Evolutionary conservation across 257 asterid genomes (phyloP), one percentile per base, ranked within the genome.

Genomic region (Nemophila menziesii): DNA sequence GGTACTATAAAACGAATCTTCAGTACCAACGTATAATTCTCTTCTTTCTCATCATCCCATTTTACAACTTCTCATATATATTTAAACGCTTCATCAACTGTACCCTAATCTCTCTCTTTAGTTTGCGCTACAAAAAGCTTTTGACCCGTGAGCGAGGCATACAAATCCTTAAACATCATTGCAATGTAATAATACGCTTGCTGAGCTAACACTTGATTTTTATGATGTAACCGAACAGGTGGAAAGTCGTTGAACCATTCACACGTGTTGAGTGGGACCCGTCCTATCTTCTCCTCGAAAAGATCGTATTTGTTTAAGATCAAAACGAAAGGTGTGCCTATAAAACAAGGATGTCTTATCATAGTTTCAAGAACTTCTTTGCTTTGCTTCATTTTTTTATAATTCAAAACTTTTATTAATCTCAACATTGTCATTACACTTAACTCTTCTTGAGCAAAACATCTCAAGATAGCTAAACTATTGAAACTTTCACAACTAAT

Each of bases 191-290:
- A 55, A 63, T 59, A 82, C 23, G 92, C 92, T 54, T 73, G 81
- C 42, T 66, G 70, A 22, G 78, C 84, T 54, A 62, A 19, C 21
- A 77, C 46, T 20, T 39, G 65, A 43, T 46, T 73, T 61, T 61
- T 63, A 37, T 56, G 62, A 36, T 51, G 51, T 14, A 40, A 41
- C 48, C 59, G 69, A 22, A 63, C n/a, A 8, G 94, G 87, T 53
- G 72, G 53, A 70, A 79, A 82, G 51, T 73, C 92, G 1, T 42
- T 37, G 45, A 82, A 76, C 92, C 94, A 79, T 22, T 76, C 76
- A 15, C 94, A 82, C 7, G 58, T 75, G 12, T 64, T 62, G 41
- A 79, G 13, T 12, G 94, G 94, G 62, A 63, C 71, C 20, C n/a
- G 55, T 52, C 57, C 41, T 56, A 79, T 62, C 62, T 71, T 66